Evolutionary conservation across 1,139 yeast species (phyloP), one percentile per base, ranked within the genome.

Genomic region (Kodamaea anthophila): DNA sequence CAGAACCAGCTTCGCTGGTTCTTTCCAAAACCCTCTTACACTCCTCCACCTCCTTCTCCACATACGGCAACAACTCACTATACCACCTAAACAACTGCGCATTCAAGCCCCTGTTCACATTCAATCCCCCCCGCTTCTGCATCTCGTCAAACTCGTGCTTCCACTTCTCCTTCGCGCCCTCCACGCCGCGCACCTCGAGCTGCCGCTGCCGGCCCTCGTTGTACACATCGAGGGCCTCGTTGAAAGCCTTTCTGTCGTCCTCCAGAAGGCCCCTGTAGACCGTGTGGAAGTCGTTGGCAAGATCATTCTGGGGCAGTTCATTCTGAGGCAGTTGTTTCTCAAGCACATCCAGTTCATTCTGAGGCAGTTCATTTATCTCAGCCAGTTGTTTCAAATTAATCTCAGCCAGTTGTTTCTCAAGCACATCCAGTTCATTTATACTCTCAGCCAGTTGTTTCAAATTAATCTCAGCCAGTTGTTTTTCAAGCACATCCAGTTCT

Each of bases 121-220:
- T 55, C 24, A 76, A 40, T 6, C 65, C 73, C n/a, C 88, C 87
- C 43, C 80, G 65, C 29, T 68, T 72, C 37, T 72, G 73, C 52
- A 80, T 65, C 35, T 74, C 79, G 44, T 85, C 93, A 45, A 74
- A 81, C 41, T 81, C 91, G 44, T 78, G 80, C 47, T 75, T 79
- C 97, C 97, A 91, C 51, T 83, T 81, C 47, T 79, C 85, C 39
- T 72, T 76, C 0, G 97, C 95, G 3, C 91, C 91, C 43, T 83
- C 91, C 7, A 82, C 67, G 4, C 94, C 93, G 36, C 82, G 70
- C 19, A 77, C 67, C 51, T 91, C 98, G 24, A 91, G 55, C 28
- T 71, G 70, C 33, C 74, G 62, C 52, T 91, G 96, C 48, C 98
- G 74, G 14, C 74, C 74, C 34, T 71, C 73, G 40, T 91, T 88